Evolutionary conservation across 768 basidiomycete genomes (phyloP).

Genomic region (Lactifluus hygrophoroides): DNA sequence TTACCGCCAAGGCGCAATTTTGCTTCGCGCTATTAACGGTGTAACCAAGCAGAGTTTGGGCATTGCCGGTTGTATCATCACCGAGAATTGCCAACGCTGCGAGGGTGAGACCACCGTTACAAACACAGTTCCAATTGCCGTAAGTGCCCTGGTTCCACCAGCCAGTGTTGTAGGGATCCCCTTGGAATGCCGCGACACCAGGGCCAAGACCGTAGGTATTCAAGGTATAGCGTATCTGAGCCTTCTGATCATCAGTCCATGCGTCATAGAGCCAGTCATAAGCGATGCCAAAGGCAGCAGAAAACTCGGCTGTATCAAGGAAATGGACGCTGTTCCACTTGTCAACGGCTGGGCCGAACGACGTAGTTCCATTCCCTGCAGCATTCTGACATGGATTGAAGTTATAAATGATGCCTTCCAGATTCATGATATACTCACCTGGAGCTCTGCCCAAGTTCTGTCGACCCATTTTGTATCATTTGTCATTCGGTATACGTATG

Average conservation of each 20-base stretch:
- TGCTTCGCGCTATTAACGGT: slow-evolving; percentile 66
- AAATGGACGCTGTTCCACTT: slow-evolving; percentile 90
- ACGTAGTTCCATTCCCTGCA: slow-evolving; percentile 53
- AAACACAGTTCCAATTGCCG: slow-evolving; percentile 99
- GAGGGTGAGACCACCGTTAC: slow-evolving; percentile 84
- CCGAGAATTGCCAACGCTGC: slow-evolving; percentile 85
- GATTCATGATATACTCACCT: slow-evolving; percentile 40
- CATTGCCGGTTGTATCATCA: slow-evolving; percentile 70
- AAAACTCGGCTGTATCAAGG: slow-evolving; percentile 87
- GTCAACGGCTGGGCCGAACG: slow-evolving; percentile 55
- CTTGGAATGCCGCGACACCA: slow-evolving; percentile 49
- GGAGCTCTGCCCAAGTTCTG: slow-evolving; percentile 72
- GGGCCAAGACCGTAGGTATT: slow-evolving; percentile 67
- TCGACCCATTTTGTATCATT: slow-evolving; percentile 91
- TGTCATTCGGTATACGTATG: slow-evolving; percentile 84
- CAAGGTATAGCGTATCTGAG: slow-evolving; percentile 59
- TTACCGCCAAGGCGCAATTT: slow-evolving; percentile 62
- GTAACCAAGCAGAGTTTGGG: slow-evolving; percentile 53
- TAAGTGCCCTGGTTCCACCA: slow-evolving; percentile 74
- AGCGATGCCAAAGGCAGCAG: slow-evolving; percentile 80
- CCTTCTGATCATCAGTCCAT: slow-evolving; percentile 69
- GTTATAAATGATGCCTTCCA: background rate
- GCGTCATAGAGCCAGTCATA: slow-evolving; percentile 95
- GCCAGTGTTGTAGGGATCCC: slow-evolving; percentile 34
- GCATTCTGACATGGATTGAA: slow-evolving; percentile 46